Conservation (phyloP, 805 yeast genomes). For the Wickerhamiella dianesei region DNA sequence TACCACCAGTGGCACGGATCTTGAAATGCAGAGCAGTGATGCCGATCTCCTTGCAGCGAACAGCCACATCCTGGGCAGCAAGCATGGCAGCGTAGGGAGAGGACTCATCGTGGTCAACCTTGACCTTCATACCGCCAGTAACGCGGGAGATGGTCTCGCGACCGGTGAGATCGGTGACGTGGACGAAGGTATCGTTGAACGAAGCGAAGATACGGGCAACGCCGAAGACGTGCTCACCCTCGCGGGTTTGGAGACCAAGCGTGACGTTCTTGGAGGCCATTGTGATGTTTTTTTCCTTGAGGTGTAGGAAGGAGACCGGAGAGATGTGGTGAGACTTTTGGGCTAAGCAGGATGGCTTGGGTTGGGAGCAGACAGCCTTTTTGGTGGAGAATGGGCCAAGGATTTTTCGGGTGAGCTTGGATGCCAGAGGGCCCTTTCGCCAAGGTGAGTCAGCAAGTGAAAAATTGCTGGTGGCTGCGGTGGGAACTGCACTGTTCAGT, state of each 20-base stretch:
- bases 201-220: conserved; percentile 99
- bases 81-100: conserved; percentile 99
- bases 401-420: no score
- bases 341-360: background rate
- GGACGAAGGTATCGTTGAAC: conserved; percentile 99
- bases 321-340: background rate
- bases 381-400: background rate
- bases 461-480: no score
- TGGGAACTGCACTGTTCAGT: no score
- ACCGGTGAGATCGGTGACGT: conserved; percentile 98
- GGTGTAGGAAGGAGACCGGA: background rate
- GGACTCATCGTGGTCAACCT: conserved; percentile 99
- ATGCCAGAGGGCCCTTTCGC: no score
- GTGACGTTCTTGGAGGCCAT: conserved; percentile 28
- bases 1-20: conserved; percentile 99
- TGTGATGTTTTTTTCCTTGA: background rate
- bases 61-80: conserved; percentile 99
- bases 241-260: conserved; percentile 82
- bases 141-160: conserved; percentile 99
- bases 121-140: conserved; percentile 99
- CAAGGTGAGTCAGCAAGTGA: no score
- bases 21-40: conserved; percentile 98
- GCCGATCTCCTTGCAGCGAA: conserved; percentile 98
- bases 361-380: background rate
- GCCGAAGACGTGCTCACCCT: conserved; percentile 98